These are phyloP conservation scores for Exsudoporus floridanus DNA, from an alignment of 1,284 basidiomycete genomes.

Conservation along the genomic window DNA sequence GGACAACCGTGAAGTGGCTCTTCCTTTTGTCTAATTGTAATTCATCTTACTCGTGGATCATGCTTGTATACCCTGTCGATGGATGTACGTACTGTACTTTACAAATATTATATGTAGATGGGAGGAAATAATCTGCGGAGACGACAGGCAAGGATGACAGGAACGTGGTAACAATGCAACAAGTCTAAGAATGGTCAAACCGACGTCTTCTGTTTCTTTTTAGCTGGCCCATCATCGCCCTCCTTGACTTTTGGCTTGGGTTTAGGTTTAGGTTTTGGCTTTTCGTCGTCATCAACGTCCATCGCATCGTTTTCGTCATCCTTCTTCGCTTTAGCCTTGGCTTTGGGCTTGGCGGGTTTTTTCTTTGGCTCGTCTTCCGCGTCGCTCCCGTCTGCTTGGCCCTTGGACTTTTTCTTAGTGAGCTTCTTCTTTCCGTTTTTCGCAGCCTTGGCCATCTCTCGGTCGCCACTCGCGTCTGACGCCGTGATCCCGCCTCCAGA, in stretches of 20 bases:
- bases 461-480: conserved; percentile 76
- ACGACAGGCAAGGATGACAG: background rate
- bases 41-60: conserved; percentile 6
- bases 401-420: conserved; percentile 39
- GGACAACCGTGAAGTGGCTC: conserved; percentile 16
- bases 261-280: conserved; percentile 46
- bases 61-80: conserved; percentile 14
- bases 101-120: conserved; percentile 22
- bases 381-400: conserved; percentile 35
- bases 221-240: conserved; percentile 57
- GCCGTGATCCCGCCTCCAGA: conserved; percentile 63
- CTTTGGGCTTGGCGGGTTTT: conserved; percentile 41
- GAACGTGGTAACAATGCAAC: background rate
- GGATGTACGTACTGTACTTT: conserved; percentile 28
- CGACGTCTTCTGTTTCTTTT: conserved; percentile 67
- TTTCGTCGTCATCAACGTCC: conserved; percentile 42
- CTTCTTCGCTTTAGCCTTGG: conserved; percentile 44
- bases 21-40: background rate
- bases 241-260: conserved; percentile 42
- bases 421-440: conserved; percentile 45
- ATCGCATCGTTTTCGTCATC: conserved; percentile 38
- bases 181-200: conserved; percentile 18
- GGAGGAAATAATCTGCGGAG: conserved; percentile 1
- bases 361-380: conserved; percentile 49
- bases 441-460: conserved; percentile 52